These are phyloP conservation scores for Hypoxylon sp. DNA, from an alignment of 2,329 filamentous ascomycete genomes.

Conservation along the genomic window DNA sequence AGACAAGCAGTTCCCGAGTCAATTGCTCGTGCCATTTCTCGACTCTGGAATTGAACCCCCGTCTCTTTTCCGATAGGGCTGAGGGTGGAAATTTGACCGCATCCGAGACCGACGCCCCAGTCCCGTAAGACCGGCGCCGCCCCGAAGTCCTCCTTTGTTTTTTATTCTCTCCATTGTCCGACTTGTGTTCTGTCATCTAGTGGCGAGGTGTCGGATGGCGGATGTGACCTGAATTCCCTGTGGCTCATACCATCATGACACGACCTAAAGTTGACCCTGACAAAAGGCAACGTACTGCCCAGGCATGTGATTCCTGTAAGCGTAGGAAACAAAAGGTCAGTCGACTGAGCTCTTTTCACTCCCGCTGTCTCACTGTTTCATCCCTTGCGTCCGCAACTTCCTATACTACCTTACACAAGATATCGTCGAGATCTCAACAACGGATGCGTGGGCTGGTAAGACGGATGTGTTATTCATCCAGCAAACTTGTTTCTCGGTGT, in stretches of 20 bases:
- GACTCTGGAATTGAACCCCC: conserved; percentile 39
- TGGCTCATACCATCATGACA: conserved; percentile 56
- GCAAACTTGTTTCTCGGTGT: conserved; percentile 20
- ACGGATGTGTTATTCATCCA: conserved; percentile 17
- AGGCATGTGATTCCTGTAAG: conserved; percentile 75
- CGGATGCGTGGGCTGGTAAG: conserved; percentile 13
- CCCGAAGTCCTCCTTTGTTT: conserved; percentile 44
- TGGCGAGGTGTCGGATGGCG: conserved; percentile 52
- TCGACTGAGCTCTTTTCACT: conserved; percentile 22
- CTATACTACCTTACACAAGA: conserved; percentile 18
- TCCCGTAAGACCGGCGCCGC: conserved; percentile 49
- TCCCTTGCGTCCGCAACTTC: conserved; percentile 32
- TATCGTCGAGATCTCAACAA: conserved; percentile 12
- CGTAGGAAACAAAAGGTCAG: conserved; percentile 75
- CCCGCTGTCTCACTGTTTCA: conserved; percentile 18
- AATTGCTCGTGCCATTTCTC: conserved; percentile 41
- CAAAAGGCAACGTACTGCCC: conserved; percentile 71
- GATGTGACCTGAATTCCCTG: conserved; percentile 50
- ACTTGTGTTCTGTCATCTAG: conserved; percentile 45
- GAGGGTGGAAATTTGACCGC: conserved; percentile 47
- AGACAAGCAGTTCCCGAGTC: conserved; percentile 34
- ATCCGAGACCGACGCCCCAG: conserved; percentile 51
- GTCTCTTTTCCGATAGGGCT: conserved; percentile 51
- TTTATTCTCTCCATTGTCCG: conserved; percentile 44
- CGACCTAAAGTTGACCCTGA: conserved; percentile 68